These are phyloP conservation scores for Cercospora citrullina DNA, from an alignment of 2,329 filamentous ascomycete species.

Conservation along the genomic window DNA sequence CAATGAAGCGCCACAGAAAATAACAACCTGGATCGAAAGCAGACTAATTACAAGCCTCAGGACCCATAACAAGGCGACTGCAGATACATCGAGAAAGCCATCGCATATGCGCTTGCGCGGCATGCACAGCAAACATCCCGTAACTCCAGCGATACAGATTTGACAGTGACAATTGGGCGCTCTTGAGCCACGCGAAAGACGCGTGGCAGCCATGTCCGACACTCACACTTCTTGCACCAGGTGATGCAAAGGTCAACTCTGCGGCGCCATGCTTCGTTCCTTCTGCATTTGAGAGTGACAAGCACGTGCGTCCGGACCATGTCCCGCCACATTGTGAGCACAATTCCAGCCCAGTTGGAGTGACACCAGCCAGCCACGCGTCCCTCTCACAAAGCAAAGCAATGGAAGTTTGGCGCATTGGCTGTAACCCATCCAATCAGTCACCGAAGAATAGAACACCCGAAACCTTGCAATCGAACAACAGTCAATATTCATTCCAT, in stretches of 20 bases:
- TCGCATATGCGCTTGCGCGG: neutral
- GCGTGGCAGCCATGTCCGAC: conserved; percentile 1
- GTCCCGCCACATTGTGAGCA: neutral
- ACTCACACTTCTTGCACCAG: neutral
- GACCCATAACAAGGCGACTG: neutral
- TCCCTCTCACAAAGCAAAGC: neutral
- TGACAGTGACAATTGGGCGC: neutral
- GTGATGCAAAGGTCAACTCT: neutral
- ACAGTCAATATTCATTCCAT: conserved; percentile 21
- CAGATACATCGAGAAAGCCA: neutral
- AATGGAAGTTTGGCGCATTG: neutral
- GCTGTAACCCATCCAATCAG: neutral
- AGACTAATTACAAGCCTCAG: neutral
- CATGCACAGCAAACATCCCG: neutral
- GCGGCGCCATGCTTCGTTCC: neutral
- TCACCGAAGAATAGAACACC: neutral
- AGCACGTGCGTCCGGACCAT: neutral
- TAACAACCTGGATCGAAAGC: neutral
- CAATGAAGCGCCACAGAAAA: neutral
- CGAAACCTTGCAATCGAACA: neutral
- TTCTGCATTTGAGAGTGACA: neutral
- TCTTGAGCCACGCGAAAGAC: neutral
- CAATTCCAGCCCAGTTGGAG: neutral
- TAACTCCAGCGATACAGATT: neutral
- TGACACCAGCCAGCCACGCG: neutral